phyloP scores from a whole-genome alignment of 2,329 filamentous ascomycete genomes.

The Coniochaeta pulveracea region DNA sequence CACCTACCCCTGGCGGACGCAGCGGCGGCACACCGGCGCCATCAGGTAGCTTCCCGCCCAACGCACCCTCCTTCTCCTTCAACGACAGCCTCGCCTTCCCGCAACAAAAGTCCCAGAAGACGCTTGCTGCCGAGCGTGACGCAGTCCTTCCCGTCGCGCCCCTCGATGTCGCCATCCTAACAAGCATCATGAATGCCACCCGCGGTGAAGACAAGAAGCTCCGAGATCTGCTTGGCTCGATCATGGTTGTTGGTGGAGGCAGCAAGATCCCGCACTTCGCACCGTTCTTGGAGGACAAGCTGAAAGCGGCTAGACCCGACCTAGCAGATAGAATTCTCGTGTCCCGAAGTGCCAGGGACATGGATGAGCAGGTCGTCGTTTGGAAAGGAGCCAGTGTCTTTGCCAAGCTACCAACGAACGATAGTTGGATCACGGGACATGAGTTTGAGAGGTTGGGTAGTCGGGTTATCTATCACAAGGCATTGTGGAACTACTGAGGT shows the following conservation, averaged over 20 bases:
- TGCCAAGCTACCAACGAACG: slow-evolving; percentile 82
- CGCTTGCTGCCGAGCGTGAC: slow-evolving; percentile 61
- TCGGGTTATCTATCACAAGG: slow-evolving; percentile 76
- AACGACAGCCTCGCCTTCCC: slow-evolving; percentile 29
- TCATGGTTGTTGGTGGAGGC: slow-evolving; percentile 84
- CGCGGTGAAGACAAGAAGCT: slow-evolving; percentile 87
- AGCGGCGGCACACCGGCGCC: slow-evolving; percentile 25
- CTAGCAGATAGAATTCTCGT: slow-evolving; percentile 50
- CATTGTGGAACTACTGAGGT: slow-evolving; percentile 45
- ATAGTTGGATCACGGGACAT: slow-evolving; percentile 81
- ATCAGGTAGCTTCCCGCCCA: slow-evolving; percentile 16
- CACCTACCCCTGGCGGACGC: slow-evolving; percentile 20
- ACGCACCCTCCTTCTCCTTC: slow-evolving; percentile 21
- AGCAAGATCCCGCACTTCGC: slow-evolving; percentile 73
- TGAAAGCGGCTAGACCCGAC: slow-evolving; percentile 56
- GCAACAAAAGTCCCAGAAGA: slow-evolving; percentile 33
- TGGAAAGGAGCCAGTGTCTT: slow-evolving; percentile 99
- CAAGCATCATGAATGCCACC: slow-evolving; percentile 77
- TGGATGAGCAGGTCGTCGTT: slow-evolving; percentile 92
- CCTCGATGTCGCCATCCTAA: slow-evolving; percentile 81
- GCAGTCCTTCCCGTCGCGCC: slow-evolving; percentile 71
- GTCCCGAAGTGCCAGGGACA: slow-evolving; percentile 69
- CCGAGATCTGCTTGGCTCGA: slow-evolving; percentile 76
- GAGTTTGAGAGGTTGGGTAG: slow-evolving; percentile 83
- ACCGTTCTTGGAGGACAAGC: slow-evolving; percentile 69